These are phyloP conservation scores for Endocladia muricata DNA, from an alignment of 31 red algal genomes.

Conservation along the genomic window DNA sequence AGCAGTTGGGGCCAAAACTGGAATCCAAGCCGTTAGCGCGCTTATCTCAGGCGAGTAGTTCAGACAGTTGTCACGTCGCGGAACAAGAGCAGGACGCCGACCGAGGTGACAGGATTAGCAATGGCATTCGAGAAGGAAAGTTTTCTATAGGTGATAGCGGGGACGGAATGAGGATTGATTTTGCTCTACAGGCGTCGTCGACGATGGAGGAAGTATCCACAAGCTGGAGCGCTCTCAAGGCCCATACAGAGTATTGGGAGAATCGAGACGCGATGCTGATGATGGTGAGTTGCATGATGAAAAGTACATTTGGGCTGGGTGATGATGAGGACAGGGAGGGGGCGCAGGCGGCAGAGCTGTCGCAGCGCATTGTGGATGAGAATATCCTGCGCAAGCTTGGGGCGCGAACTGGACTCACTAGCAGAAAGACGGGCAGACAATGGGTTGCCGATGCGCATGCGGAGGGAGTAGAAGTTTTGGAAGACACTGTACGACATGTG, in stretches of 20 bases:
- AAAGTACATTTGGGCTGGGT: constrained; percentile 20
- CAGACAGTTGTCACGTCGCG: too few relatives aligned
- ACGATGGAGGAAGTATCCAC: constrained; percentile 89
- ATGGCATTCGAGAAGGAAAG: background rate
- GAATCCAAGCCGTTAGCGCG: background rate
- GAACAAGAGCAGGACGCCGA: too few relatives aligned
- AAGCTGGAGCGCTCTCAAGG: constrained; percentile 70
- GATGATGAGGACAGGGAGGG: constrained; percentile 12
- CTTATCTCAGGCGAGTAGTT: background rate
- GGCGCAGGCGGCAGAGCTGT: background rate
- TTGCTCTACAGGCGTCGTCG: constrained; percentile 56
- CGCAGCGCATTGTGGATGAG: background rate
- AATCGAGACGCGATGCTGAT: constrained; percentile 75
- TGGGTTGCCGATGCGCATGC: constrained; percentile 11
- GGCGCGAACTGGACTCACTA: background rate
- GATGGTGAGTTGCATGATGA: constrained; percentile 68
- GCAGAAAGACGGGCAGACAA: too few relatives aligned
- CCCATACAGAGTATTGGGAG: constrained; percentile 89
- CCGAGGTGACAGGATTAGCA: too few relatives aligned
- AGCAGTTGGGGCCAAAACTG: background rate
- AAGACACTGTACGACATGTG: constrained; percentile 23
- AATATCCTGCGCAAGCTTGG: background rate
- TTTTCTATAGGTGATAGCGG: background rate
- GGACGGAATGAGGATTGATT: constrained; percentile 38
- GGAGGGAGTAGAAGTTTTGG: constrained; percentile 11